phyloP scores from a whole-genome alignment of 2,329 filamentous ascomycete genomes.

The Pseudopyricularia cyperi region DNA sequence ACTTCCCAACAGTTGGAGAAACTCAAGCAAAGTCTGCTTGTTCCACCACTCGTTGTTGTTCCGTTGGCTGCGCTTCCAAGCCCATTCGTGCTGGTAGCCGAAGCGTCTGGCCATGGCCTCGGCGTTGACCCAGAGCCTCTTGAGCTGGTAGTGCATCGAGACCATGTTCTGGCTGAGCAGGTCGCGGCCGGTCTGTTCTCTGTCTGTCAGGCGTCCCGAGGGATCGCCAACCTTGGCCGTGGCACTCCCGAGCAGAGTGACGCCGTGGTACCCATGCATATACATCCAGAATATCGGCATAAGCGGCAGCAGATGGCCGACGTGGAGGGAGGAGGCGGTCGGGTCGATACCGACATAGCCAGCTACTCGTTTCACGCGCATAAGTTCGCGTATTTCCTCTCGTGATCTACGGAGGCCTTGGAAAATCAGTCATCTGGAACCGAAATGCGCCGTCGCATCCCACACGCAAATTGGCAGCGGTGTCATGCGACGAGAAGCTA shows the following conservation, averaged over 20 bases:
- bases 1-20: constrained; percentile 61
- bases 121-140: constrained; percentile 63
- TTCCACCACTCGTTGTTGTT: constrained; percentile 85
- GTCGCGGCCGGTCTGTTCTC: constrained; percentile 31
- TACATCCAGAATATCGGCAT: constrained; percentile 83
- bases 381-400: constrained; percentile 44
- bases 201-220: constrained; percentile 51
- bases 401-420: constrained; percentile 22
- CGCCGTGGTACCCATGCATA: constrained; percentile 55
- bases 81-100: constrained; percentile 49
- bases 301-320: constrained; percentile 68
- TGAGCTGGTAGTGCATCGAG: constrained; percentile 57
- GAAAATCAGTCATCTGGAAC: neutral
- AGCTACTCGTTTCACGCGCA: constrained; percentile 53
- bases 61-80: constrained; percentile 52
- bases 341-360: constrained; percentile 75
- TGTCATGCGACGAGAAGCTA: constrained; percentile 8
- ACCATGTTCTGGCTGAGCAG: constrained; percentile 47
- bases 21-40: constrained; percentile 56
- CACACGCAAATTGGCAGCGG: neutral
- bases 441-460: neutral
- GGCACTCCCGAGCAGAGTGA: constrained; percentile 58
- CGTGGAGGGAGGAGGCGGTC: constrained; percentile 65
- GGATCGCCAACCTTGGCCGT: constrained; percentile 73
- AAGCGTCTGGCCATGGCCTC: constrained; percentile 51